Base-by-base conservation (phyloP, 192 early-diverging fungal species). In the Backusella tarrabulga region DNA sequence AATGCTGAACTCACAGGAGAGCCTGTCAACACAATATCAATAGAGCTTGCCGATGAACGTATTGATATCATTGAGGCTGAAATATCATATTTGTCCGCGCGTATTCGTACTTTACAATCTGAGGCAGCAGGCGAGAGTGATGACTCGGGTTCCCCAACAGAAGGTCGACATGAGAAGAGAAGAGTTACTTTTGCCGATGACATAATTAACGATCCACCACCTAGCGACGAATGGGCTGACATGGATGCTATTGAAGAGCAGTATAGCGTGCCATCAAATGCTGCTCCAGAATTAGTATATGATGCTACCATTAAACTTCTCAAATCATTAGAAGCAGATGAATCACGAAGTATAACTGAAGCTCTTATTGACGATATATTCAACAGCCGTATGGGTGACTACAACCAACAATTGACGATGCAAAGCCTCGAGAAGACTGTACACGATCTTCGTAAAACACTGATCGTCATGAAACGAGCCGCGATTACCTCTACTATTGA, bases 291-390 rank as follows among this genome's bases (percentile, higher is more conserved):
- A 34, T 76, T 85, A 23, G 85, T 86, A 0, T 89, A 87, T 67
- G 88, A 90, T 32, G 77, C 79, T 23, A 84, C 87, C 5, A 41
- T 89, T 17, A 76, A 77, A 32, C 79, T 91, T 40, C 60, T 91
- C 71, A 79, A 81, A 63, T 79, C 86, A 26, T 72, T 90, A 70
- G 87, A 88, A 42, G 29, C 79, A 29, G 77, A 80, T 52, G 89
- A 91, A 74, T 71, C 82, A 46, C 78, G 83, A 36, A 80, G 79
- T 15, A 78, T 91, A 72, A 46, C 87, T 9, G 88, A 91, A 83
- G 86, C 85, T 26, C 69, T 90, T n/a, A 83, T 90, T 38, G 86
- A 89, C 73, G 90, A 91, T 75, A 85, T 91, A 69, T 78, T 89
- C 35, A 67, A 79, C 8, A 77, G 89, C 11, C 86, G 89, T 4